A percentile compares a stretch with the other conserved stretches of the same genome.
phyloP scores from a whole-genome alignment of 163 green algal species.

The Coccomyxa subellipsoidea region DNA sequence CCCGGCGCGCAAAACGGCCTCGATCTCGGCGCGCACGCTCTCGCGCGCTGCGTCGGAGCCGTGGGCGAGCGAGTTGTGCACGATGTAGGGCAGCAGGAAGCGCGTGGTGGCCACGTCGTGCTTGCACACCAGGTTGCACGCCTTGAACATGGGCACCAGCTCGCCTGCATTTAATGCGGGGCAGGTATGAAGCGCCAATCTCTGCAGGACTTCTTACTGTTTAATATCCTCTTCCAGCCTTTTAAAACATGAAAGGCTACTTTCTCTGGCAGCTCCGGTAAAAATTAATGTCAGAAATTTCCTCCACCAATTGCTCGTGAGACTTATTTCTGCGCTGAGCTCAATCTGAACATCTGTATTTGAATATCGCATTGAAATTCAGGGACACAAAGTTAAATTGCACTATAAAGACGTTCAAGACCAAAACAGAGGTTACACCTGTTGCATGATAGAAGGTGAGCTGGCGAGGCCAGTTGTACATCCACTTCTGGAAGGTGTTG shows the following conservation, averaged over 20 bases:
- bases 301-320: too few relatives aligned
- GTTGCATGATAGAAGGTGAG: constrained; percentile 44
- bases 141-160: constrained; percentile 51
- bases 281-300: too few relatives aligned
- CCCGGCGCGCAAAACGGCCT: constrained; percentile 33
- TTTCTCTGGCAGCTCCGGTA: too few relatives aligned
- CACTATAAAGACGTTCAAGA: background rate
- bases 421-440: constrained; percentile 12
- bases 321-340: too few relatives aligned
- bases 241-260: too few relatives aligned
- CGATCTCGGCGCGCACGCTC: constrained; percentile 28
- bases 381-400: too few relatives aligned
- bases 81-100: constrained; percentile 84
- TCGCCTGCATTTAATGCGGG: constrained; percentile 28
- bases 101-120: constrained; percentile 72
- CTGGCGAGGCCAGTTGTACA: constrained; percentile 70
- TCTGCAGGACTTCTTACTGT: background rate
- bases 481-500: constrained; percentile 66
- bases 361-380: too few relatives aligned
- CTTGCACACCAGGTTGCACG: constrained; percentile 54
- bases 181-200: too few relatives aligned
- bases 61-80: constrained; percentile 42
- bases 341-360: too few relatives aligned
- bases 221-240: background rate
- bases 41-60: constrained; percentile 6